Base-by-base conservation (phyloP, 2,329 filamentous ascomycete genomes). In the Pseudogymnoascus sp. region DNA sequence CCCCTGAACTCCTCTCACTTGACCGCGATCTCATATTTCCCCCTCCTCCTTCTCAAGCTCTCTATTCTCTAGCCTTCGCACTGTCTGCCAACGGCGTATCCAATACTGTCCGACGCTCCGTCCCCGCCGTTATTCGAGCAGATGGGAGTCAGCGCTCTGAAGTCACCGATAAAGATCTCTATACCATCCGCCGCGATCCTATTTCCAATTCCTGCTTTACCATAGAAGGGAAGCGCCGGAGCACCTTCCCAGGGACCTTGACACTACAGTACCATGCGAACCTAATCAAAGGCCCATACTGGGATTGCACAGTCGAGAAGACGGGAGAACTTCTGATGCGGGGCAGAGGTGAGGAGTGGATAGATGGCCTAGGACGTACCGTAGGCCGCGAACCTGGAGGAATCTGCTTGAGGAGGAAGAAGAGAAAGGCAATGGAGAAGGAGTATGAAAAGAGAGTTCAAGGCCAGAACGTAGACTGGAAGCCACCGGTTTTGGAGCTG, bases 341-440 rank as follows among this genome's bases (percentile, higher is more conserved):
- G 19, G 38, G 59, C 2, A 60, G 38, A 8, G 59, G 59, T 4
- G 38, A 60, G 19, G 59, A 60, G 38, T 60, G 59, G 59, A 40
- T 60, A 40, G 59, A 60, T 19, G 38, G 59, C 59, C 59, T 60
- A 2, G 59, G 59, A 7, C 59, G 59, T n/a, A 41, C 38, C 22
- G 59, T 60, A 4, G 59, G 59, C 8, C 59, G 59, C 26, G 59
- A 60, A 35, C 59, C 33, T 2, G 35, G 16, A 19, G 38, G 38
- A 2, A 24, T 60, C 6, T 38, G 33, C 8, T 40, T 60, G 38
- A 7, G 35, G 22, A 60, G 59, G 35, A 60, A 41, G 38, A 38
- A 60, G 26, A 60, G 59, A 19, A 60, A 60, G 38, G 59, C 22
- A 26, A 60, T 60, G 59, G 59, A 60, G 35, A 60, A 41, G 11